Evolutionary conservation across 1,284 basidiomycete genomes (phyloP), one percentile per base, ranked within the genome.

Genomic region (Moniliella sp.): DNA sequence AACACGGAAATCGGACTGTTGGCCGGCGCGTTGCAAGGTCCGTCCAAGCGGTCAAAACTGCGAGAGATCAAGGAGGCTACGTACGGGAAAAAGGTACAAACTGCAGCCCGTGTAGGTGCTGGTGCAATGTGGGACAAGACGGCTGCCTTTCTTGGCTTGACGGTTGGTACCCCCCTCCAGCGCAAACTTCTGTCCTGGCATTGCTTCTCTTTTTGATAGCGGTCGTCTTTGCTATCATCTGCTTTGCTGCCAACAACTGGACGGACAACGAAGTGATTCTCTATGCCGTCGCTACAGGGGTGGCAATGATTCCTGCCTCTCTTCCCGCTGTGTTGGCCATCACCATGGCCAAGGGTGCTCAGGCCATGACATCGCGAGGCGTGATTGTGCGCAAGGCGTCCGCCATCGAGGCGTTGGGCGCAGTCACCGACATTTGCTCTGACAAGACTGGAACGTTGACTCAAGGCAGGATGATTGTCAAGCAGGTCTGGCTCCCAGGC

Each of bases 371-470:
- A 5, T 29, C 45, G 30, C 41, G 39, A 29, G 46, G 46, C n/a
- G 50, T 54, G 26, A 40, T 54, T 19, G 47, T 54, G 9, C 50
- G 50, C 19, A 41, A 46, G 12, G 45, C 51, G 4, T 48, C 50
- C n/a, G 49, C 50, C 9, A 43, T 54, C 14, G 50, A 54, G 31
- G 48, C 50, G 0, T 67, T 94, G 1, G 88, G 88, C 2, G 82
- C 77, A 5, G 80, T 94, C 16, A 84, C 77, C 25, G 86, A 93
- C 14, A 82, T 97, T 38, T 94, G 88, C 57, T 84, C 82, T 1
- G 88, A 97, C 64, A 97, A 97, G 46, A 54, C 50, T 9, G 50
- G 50, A n/a, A 54, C 50, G 13, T 40, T 54, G 2, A 54, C 50
- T 10, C 42, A 48, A 37, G 50, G 50, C 17, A 51, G 49, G 45